A percentile compares a stretch with the other conserved stretches of the same genome.
phyloP scores from a whole-genome alignment of 2,329 filamentous ascomycete species.

The Parastagonospora avenae region DNA sequence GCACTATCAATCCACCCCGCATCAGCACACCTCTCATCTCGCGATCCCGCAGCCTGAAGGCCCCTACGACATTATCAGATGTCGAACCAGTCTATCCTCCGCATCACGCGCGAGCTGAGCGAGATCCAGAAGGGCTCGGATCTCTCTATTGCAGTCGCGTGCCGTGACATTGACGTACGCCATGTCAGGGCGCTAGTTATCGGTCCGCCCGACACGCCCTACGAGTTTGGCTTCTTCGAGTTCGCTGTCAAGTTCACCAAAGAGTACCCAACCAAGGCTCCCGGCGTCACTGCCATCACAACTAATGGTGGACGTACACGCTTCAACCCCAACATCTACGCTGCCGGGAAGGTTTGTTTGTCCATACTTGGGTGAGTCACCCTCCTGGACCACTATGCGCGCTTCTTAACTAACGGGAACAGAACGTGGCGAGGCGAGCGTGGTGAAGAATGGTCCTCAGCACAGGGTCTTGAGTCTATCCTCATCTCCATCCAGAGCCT shows the following conservation, averaged over 20 bases:
- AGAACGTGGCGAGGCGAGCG: constrained; percentile 92
- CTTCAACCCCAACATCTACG: constrained; percentile 97
- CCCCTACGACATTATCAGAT: constrained; percentile 49
- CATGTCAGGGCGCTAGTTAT: constrained; percentile 87
- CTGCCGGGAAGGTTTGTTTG: constrained; percentile 89
- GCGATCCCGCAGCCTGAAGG: constrained; percentile 4
- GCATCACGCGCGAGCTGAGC: constrained; percentile 85
- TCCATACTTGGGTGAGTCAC: constrained; percentile 78
- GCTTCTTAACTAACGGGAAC: constrained; percentile 17
- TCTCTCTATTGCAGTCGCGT: constrained; percentile 86
- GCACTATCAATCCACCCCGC: neutral
- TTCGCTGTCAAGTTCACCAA: constrained; percentile 78
- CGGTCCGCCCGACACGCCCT: constrained; percentile 91
- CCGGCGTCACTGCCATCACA: constrained; percentile 70
- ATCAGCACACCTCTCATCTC: neutral
- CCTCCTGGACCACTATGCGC: neutral
- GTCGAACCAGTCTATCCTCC: constrained; percentile 85
- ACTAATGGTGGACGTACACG: constrained; percentile 87
- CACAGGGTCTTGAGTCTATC: constrained; percentile 92
- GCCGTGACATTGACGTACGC: constrained; percentile 84
- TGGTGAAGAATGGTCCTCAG: constrained; percentile 95
- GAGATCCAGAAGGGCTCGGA: constrained; percentile 84
- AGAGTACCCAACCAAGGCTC: constrained; percentile 78
- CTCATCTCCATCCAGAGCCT: constrained; percentile 94
- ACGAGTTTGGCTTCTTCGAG: constrained; percentile 98